Evolutionary conservation across 345 rosid genomes (phyloP).

Genomic region (Eutrema yunnanense): DNA sequence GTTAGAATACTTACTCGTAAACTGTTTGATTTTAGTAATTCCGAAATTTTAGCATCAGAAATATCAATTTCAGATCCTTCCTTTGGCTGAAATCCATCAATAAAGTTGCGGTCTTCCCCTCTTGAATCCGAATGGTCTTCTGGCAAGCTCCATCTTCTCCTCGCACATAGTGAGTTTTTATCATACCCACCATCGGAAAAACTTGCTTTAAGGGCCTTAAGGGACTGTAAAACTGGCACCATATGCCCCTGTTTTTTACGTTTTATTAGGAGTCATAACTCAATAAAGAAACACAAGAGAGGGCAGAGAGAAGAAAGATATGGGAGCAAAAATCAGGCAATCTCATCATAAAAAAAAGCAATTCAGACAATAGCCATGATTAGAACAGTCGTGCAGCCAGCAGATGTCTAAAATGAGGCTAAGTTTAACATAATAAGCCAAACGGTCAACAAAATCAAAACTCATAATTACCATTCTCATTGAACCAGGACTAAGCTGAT

Average conservation of each 20-base stretch:
- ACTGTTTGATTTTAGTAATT: slow-evolving; percentile 54
- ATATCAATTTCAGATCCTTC: slow-evolving; percentile 47
- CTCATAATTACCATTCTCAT: slow-evolving; percentile 36
- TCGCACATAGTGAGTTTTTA: slow-evolving; percentile 29
- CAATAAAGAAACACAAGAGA: slow-evolving; percentile 7
- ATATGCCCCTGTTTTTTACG: slow-evolving; percentile 51
- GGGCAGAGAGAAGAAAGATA: background rate
- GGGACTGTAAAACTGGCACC: slow-evolving; percentile 70
- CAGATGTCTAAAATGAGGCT: background rate
- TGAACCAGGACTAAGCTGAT: slow-evolving; percentile 52
- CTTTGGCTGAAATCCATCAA: slow-evolving; percentile 37
- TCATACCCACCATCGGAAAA: slow-evolving; percentile 37
- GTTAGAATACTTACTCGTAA: slow-evolving; percentile 49
- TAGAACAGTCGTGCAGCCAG: background rate
- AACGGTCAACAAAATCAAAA: background rate
- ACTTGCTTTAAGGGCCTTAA: slow-evolving; percentile 52
- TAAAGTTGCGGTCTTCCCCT: slow-evolving; percentile 33
- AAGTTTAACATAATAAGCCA: background rate
- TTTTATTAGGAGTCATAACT: slow-evolving; percentile 23
- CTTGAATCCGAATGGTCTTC: slow-evolving; percentile 14
- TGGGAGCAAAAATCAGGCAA: slow-evolving; percentile 7
- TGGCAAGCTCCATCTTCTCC: slow-evolving; percentile 50
- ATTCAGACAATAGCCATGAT: background rate
- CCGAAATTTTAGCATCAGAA: slow-evolving; percentile 51
- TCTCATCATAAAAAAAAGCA: background rate